Conservation (phyloP, 2,329 filamentous ascomycete species). For the Clonostachys rosea region DNA sequence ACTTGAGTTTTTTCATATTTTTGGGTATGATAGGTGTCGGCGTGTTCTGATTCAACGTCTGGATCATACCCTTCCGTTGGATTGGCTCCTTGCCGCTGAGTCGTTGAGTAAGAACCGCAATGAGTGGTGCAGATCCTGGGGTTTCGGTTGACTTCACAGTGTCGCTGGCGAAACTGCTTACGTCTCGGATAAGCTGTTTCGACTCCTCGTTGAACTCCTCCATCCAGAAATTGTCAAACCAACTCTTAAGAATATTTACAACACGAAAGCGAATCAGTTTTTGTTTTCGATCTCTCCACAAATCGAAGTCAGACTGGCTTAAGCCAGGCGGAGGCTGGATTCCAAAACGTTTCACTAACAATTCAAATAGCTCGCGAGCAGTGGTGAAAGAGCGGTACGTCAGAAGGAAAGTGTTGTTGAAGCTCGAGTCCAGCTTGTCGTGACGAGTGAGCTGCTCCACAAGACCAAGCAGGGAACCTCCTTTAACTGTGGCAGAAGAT, state of each 20-base stretch:
- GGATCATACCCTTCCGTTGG: constrained; percentile 72
- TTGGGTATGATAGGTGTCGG: constrained; percentile 91
- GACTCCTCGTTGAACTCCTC: constrained; percentile 83
- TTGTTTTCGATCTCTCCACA: constrained; percentile 91
- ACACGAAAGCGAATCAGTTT: constrained; percentile 94
- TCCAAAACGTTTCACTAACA: constrained; percentile 86
- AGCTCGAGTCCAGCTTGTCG: constrained; percentile 89
- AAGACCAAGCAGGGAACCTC: constrained; percentile 81
- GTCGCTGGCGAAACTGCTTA: constrained; percentile 87
- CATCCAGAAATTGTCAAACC: constrained; percentile 99
- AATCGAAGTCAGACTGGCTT: constrained; percentile 69
- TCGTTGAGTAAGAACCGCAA: constrained; percentile 84
- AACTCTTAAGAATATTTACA: constrained; percentile 95
- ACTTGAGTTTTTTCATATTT: constrained; percentile 99
- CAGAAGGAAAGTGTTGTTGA: constrained; percentile 96
- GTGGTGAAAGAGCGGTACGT: constrained; percentile 95
- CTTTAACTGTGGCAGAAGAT: constrained; percentile 73
- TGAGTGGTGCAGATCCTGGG: constrained; percentile 77
- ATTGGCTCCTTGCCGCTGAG: constrained; percentile 83
- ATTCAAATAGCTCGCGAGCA: constrained; percentile 85
- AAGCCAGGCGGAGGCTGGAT: constrained; percentile 88
- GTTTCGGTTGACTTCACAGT: constrained; percentile 92
- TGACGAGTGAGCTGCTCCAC: constrained; percentile 95
- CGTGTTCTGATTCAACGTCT: constrained; percentile 77
- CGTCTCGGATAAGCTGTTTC: constrained; percentile 78